These are phyloP conservation scores for Chimonanthus praecox DNA, from an alignment of 164 flowering plant species.

Conservation along the genomic window DNA sequence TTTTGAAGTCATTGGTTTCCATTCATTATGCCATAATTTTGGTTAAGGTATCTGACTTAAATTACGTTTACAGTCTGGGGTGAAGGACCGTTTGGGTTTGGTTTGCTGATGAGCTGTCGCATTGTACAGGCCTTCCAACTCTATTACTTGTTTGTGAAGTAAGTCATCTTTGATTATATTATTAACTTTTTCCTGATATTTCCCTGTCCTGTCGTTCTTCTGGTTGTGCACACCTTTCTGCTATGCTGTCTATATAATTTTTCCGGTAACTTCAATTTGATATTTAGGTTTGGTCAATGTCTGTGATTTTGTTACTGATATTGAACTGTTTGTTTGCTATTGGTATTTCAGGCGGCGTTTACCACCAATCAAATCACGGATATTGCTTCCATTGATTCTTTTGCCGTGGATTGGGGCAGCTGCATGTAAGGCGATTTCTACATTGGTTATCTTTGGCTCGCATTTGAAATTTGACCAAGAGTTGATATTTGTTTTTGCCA, in stretches of 20 bases:
- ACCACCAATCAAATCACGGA: constrained; percentile 60
- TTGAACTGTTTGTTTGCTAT: constrained; percentile 1
- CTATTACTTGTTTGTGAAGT: constrained; percentile 72
- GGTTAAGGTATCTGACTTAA: background rate
- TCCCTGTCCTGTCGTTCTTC: background rate
- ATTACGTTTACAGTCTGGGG: constrained; percentile 58
- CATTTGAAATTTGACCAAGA: background rate
- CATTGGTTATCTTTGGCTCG: background rate
- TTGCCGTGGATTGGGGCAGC: constrained; percentile 71
- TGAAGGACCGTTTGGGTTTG: constrained; percentile 85
- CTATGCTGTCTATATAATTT: background rate
- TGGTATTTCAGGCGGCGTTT: constrained; percentile 55
- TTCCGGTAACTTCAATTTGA: background rate
- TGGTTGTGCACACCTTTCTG: background rate
- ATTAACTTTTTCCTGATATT: background rate
- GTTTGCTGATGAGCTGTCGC: constrained; percentile 74
- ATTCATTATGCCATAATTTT: background rate
- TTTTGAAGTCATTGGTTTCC: background rate
- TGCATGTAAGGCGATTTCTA: constrained; percentile 45
- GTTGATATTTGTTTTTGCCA: background rate
- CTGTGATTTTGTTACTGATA: background rate
- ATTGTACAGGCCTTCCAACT: constrained; percentile 70
- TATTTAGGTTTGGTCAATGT: background rate
- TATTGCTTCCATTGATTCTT: constrained; percentile 60
- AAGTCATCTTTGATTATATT: constrained; percentile 20